These are phyloP conservation scores for Glycyrrhiza uralensis DNA, from an alignment of 306 rosid genomes.

Conservation along the genomic window DNA sequence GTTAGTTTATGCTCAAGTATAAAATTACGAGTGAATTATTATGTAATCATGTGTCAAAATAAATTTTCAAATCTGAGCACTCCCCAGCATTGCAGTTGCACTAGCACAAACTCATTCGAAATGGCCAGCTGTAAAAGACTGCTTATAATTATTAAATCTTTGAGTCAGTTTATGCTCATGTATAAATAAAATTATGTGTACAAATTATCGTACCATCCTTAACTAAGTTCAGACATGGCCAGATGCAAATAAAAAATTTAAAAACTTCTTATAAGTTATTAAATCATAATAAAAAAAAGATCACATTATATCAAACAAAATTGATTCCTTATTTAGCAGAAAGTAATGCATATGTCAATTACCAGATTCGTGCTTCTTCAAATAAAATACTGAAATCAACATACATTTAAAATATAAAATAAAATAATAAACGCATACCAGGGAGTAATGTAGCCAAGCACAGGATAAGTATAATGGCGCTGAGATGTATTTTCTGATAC, in stretches of 20 bases:
- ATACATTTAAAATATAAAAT: neutral
- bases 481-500: constrained; percentile 52
- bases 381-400: neutral
- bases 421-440: constrained; percentile 57
- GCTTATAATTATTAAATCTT: neutral
- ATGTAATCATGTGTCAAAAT: neutral
- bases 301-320: neutral
- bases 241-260: neutral
- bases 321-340: neutral
- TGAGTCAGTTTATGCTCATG: neutral
- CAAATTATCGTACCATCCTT: neutral
- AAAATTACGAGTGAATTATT: neutral
- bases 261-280: neutral
- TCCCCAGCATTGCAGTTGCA: neutral
- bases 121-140: neutral
- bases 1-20: neutral
- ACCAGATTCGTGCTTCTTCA: neutral
- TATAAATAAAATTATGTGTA: neutral
- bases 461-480: constrained; percentile 65
- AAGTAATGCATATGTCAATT: neutral
- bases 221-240: neutral
- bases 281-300: neutral
- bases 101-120: neutral
- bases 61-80: neutral
- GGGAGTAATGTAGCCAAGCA: constrained; percentile 88